Percentiles rank a stretch among this genome's conserved stretches.
These are phyloP conservation scores for Stachybotrys elegans DNA, from an alignment of 2,329 filamentous ascomycete species.

Conservation along the genomic window DNA sequence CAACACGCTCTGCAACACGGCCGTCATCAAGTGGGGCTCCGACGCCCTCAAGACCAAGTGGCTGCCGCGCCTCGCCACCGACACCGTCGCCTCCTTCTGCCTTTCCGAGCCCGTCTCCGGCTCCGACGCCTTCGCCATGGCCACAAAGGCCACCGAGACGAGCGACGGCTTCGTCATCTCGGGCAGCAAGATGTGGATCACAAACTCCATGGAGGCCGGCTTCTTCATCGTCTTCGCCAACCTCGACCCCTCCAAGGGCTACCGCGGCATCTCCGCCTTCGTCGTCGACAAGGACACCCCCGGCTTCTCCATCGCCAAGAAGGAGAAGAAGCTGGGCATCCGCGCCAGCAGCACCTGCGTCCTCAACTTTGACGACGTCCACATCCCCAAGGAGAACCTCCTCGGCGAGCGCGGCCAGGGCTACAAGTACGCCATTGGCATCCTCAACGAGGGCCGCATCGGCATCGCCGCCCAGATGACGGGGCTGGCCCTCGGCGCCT, in stretches of 20 bases:
- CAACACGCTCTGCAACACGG: conserved; percentile 96
- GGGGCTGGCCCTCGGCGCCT: conserved; percentile 87
- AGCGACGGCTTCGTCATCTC: conserved; percentile 79
- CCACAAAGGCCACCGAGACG: conserved; percentile 84
- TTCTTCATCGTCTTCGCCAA: conserved; percentile 99
- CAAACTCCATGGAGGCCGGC: conserved; percentile 87
- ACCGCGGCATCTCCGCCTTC: conserved; percentile 96
- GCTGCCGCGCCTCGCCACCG: conserved; percentile 83
- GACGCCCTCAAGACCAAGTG: conserved; percentile 75
- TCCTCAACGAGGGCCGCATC: conserved; percentile 95
- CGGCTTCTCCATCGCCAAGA: conserved; percentile 95
- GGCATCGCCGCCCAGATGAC: conserved; percentile 99
- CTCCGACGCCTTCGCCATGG: conserved; percentile 91
- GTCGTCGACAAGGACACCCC: conserved; percentile 84
- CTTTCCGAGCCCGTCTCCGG: conserved; percentile 89
- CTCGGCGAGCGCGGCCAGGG: conserved; percentile 85
- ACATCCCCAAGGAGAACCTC: conserved; percentile 81
- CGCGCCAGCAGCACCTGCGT: conserved; percentile 94
- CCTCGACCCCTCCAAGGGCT: conserved; percentile 83
- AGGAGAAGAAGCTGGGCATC: conserved; percentile 99
- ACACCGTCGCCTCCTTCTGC: conserved; percentile 89
- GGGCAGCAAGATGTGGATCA: conserved; percentile 99
- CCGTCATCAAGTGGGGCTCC: conserved; percentile 79
- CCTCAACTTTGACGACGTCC: conserved; percentile 93
- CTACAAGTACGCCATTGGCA: conserved; percentile 94